phyloP scores from a whole-genome alignment of 2,329 filamentous ascomycete genomes.

The Purpureocillium takamizusanense region DNA sequence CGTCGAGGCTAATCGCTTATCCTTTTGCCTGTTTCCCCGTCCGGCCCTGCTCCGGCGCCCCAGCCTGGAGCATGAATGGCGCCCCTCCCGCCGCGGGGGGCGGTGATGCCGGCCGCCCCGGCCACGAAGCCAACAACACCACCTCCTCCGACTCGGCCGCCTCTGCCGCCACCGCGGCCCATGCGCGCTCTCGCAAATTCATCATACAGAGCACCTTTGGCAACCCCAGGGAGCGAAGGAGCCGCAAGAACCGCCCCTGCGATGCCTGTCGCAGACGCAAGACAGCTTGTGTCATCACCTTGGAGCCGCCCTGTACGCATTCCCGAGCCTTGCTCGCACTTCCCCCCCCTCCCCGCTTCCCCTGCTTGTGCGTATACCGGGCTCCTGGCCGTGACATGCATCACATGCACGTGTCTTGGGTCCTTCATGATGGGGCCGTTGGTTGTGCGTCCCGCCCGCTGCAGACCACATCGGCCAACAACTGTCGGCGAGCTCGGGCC shows the following conservation, averaged over 20 bases:
- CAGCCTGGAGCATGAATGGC: slow-evolving; percentile 1
- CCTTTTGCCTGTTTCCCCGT: not conserved
- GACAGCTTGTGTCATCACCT: slow-evolving; percentile 36
- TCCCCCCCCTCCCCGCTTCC: not conserved
- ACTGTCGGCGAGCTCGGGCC: too few relatives aligned
- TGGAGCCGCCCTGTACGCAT: slow-evolving; percentile 32
- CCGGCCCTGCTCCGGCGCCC: not conserved
- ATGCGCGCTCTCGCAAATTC: slow-evolving; percentile 22
- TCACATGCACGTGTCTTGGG: too few relatives aligned
- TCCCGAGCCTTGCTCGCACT: not conserved
- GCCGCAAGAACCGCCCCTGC: slow-evolving; percentile 36
- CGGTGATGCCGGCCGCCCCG: too few relatives aligned
- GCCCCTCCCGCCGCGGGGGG: not conserved
- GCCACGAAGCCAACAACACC: too few relatives aligned
- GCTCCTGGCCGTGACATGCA: not conserved
- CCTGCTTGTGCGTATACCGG: not conserved
- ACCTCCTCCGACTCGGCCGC: not conserved
- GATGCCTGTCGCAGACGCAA: slow-evolving; percentile 35
- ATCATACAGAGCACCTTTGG: slow-evolving; percentile 32
- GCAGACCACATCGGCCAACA: not conserved
- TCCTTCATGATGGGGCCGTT: too few relatives aligned
- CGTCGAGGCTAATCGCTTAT: not conserved
- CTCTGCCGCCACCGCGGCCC: slow-evolving; percentile 1
- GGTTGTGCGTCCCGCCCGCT: too few relatives aligned
- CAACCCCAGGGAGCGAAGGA: slow-evolving; percentile 27